These are phyloP conservation scores for Chrysochromulina tobinii DNA, from an alignment of 78 protist genomes.

Conservation along the genomic window DNA sequence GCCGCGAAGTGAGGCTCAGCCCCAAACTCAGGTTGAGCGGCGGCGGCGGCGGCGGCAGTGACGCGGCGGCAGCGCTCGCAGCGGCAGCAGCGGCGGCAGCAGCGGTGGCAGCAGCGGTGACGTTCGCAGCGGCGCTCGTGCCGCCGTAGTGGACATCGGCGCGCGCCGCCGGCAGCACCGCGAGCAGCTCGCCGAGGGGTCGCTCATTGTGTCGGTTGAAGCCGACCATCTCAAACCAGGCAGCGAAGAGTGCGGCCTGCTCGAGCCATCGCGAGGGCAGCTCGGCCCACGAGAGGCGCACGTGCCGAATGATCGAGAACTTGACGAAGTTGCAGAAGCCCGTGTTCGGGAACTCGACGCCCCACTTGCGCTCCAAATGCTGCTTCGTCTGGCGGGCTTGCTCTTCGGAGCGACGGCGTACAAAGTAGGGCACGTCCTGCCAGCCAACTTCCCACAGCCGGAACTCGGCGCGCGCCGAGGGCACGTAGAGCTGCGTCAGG, in stretches of 20 bases:
- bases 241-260: conserved; percentile 19
- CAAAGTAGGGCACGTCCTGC: conserved; percentile 36
- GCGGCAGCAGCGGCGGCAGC: no score
- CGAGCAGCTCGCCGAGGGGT: not conserved
- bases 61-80: no score
- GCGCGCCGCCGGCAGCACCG: not conserved
- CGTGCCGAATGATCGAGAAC: not conserved
- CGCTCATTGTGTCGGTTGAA: not conserved
- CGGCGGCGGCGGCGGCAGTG: no score
- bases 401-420: conserved; percentile 10
- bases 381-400: conserved; percentile 28
- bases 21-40: no score
- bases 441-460: conserved; percentile 31
- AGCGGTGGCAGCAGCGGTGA: no score
- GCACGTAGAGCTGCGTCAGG: conserved; percentile 21
- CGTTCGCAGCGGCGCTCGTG: no score
- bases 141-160: no score
- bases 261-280: not conserved
- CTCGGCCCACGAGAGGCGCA: not conserved
- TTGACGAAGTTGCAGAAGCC: conserved; percentile 45
- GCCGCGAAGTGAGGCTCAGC: not conserved
- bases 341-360: conserved; percentile 47
- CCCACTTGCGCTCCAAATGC: conserved; percentile 40
- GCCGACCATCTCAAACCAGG: conserved; percentile 35
- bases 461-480: conserved; percentile 32